Evolutionary conservation across 305 asterid species (phyloP).

Genomic region (Rubia occidens): DNA sequence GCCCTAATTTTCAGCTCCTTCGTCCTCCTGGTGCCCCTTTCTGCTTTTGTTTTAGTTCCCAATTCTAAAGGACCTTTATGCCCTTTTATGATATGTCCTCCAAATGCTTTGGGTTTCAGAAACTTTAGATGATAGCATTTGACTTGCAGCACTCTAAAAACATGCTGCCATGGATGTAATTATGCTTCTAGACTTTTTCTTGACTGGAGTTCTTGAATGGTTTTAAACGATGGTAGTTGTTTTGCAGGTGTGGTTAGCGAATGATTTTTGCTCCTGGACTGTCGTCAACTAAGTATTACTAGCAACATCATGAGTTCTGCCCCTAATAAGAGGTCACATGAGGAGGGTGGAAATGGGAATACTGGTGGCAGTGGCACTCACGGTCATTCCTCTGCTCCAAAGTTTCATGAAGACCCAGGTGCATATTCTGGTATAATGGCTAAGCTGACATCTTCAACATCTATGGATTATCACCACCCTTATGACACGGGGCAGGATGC

Average conservation of each 20-base stretch:
- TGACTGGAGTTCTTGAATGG: neutral
- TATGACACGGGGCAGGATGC: conserved; percentile 62
- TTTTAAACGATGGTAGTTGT: neutral
- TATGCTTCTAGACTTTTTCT: neutral
- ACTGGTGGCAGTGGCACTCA: conserved; percentile 39
- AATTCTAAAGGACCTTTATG: neutral
- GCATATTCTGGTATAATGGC: conserved; percentile 40
- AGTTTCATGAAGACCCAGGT: conserved; percentile 55
- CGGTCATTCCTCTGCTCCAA: conserved; percentile 47
- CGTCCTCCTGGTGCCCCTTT: neutral
- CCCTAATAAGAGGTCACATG: conserved; percentile 64
- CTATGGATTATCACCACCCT: conserved; percentile 55
- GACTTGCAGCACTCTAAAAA: neutral
- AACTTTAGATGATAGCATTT: neutral
- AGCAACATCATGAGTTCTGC: conserved; percentile 55
- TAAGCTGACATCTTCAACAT: conserved; percentile 37
- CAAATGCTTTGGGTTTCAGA: neutral
- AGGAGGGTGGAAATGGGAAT: conserved; percentile 53
- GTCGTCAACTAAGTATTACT: neutral
- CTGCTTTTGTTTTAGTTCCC: neutral
- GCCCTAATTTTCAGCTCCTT: neutral
- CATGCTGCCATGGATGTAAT: neutral
- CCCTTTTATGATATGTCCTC: neutral
- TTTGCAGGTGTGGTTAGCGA: conserved; percentile 8
- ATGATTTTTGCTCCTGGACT: conserved; percentile 3